Evolutionary conservation across 257 asterid species (phyloP).

Genomic region (Petunia axillaris): DNA sequence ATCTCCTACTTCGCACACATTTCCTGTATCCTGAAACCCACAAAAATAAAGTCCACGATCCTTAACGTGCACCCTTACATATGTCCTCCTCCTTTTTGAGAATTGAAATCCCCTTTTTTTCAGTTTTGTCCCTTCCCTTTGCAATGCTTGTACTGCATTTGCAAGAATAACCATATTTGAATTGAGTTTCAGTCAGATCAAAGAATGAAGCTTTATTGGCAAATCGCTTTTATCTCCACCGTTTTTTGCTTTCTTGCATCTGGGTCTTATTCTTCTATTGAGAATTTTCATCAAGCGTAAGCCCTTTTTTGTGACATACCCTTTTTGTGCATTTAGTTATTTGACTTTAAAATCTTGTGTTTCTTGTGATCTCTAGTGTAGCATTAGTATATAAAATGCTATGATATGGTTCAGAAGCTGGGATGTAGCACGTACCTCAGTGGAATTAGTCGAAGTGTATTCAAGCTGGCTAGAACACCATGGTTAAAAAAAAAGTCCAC

Average conservation of each 20-base stretch:
- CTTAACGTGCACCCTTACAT: slow-evolving; percentile 41
- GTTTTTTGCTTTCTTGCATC: slow-evolving; percentile 50
- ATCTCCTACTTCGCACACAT: slow-evolving; percentile 26
- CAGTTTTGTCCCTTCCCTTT: slow-evolving; percentile 23
- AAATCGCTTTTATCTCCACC: slow-evolving; percentile 41
- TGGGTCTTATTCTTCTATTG: slow-evolving; percentile 55
- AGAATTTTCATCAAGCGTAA: slow-evolving; percentile 85
- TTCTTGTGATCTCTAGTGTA: slow-evolving; percentile 16
- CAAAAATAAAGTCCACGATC: slow-evolving; percentile 36
- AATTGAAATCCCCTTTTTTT: slow-evolving; percentile 38
- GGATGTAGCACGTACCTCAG: no score
- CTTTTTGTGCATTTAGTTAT: slow-evolving; percentile 5
- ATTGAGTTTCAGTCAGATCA: slow-evolving; percentile 42
- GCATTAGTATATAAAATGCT: background rate
- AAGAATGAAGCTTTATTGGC: slow-evolving; percentile 59
- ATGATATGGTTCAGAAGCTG: no score
- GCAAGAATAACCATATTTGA: slow-evolving; percentile 2
- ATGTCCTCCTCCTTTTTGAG: slow-evolving; percentile 9
- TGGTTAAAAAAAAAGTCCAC: no score
- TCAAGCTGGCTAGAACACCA: no score
- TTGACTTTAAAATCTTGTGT: background rate
- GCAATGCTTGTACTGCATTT: slow-evolving; percentile 42
- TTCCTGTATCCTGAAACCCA: background rate
- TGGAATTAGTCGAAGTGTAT: no score
- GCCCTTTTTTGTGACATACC: slow-evolving; percentile 24